phyloP scores from a whole-genome alignment of 306 rosid species.

The Pachyrhizus erosus region DNA sequence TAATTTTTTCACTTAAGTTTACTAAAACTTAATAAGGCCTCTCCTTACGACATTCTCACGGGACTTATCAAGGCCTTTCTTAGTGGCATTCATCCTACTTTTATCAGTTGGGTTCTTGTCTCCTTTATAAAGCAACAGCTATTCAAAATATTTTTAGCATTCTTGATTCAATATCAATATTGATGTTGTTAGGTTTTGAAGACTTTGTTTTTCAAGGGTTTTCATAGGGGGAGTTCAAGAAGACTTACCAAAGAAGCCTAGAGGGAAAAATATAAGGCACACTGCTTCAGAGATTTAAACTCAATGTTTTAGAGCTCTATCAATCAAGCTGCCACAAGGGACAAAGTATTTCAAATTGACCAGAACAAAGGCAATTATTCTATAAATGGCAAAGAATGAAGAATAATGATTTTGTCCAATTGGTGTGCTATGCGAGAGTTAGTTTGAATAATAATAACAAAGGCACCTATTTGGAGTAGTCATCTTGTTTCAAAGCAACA shows the following conservation, averaged over 20 bases:
- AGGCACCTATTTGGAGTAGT: not conserved
- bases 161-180: no score
- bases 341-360: not conserved
- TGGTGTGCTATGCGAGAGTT: not conserved
- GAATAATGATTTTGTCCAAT: not conserved
- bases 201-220: not conserved
- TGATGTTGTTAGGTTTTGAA: not conserved
- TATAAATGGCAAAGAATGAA: not conserved
- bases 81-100: no score
- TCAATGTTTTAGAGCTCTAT: not conserved
- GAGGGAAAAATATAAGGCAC: not conserved
- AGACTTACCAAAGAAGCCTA: not conserved
- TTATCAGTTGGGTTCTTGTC: no score
- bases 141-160: no score
- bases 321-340: not conserved
- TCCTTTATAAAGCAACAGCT: no score
- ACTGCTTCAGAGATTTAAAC: not conserved
- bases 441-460: not conserved
- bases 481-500: not conserved
- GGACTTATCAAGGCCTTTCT: no score
- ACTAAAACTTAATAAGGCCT: no score
- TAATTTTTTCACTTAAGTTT: no score
- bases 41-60: no score
- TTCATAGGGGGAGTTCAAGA: not conserved
- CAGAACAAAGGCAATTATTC: not conserved